Base-by-base conservation (phyloP, 1,139 yeast genomes). In the Ogataea hybrid region DNA sequence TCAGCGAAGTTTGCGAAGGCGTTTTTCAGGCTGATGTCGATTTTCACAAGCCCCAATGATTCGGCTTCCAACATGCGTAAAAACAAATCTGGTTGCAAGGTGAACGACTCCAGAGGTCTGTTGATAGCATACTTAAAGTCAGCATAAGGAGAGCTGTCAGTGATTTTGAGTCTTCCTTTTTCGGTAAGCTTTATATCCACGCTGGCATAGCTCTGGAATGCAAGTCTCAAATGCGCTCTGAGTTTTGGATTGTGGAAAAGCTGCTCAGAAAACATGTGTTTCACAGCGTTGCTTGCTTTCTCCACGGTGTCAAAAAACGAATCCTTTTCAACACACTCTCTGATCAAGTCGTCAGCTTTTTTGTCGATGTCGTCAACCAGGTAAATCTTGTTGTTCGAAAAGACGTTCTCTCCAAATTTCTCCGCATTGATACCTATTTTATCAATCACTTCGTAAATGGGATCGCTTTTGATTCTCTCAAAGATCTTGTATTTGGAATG, bases 31-130 rank as follows among this genome's bases (percentile, higher is more conserved):
- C 71, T 72, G 35, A 77, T 73, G 41, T 71, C 68, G 30, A 77
- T 63, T 22, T 71, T 72, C 11, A 73, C 67, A 39, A 74, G 62
- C 67, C 95, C 76, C 67, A 77, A 55, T 63, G 67, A 64, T 61
- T 92, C 98, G 2, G 98, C 98, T 58, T 85, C 90, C 40, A 90
- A 68, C 96, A 92, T 92, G 57, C 95, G 77, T 56, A 94, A 70
- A 51, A 85, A 85, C 22, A 84, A 69, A 56, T 88, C 95, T 0
- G 98, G 97, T 40, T 79, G 73, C 33, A 71, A 71, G 4, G 79
- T 76, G 55, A 94, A 76, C 46, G 89, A 92, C 9, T 75, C 75
- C 9, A 92, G 83, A 1, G 87, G 73, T 57, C 94, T 76, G 63
- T 88, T 85, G 42, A 80, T 76, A 14, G 96, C 95, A 63, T 92